Evolutionary conservation across 176 grass and related monocot species (phyloP), one percentile per base, ranked within the genome.

Genomic region (Raddia guianensis): DNA sequence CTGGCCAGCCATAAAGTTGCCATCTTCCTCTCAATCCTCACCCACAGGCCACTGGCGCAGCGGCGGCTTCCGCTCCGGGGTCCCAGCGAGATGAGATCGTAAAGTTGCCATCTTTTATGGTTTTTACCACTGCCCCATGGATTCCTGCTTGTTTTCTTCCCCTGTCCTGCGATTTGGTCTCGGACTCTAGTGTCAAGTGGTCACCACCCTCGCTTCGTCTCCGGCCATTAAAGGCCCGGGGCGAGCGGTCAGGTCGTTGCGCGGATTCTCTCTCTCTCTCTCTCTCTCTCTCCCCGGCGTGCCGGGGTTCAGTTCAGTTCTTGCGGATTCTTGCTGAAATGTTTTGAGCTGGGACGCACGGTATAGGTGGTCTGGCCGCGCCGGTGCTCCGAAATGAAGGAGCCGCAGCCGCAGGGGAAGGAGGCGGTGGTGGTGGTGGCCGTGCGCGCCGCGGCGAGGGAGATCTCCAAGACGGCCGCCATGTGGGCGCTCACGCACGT

Each of bases 401-500:
- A 80, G 49, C 70, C 71, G 72, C 49, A 78, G 67, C 71, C 44
- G 21, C 64, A 67, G 67, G 81, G 49, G 33, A 88, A 91, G 62
- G 70, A 64, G 4, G 66, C 83, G 9, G 86, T 80, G 83, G 88
- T 89, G 57, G 90, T 94, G 44, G 92, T 98, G 60, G 92, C 91
- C 16, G 90, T 91, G 42, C 88, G 91, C 12, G 90, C 88, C 79
- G 84, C 88, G 8, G 66, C 79, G 9, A 86, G 93, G 77, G 95
- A 95, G 46, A 93, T 98, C 80, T 82, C 95, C 74, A 80, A 86
- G 71, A 86, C 88, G 21, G 95, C 95, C 49, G 81, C 86, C 68
- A 86, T 87, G 49, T 95, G 95, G 95, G 92, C 95, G 83, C 77
- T 98, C 33, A 89, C 88, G 21, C 90, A 98, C 82, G 92, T 98